A percentile compares a stretch with the other conserved stretches of the same genome.
These are phyloP conservation scores for Candida pseudoviswanathii DNA, from an alignment of 1,139 yeast genomes.

Conservation along the genomic window DNA sequence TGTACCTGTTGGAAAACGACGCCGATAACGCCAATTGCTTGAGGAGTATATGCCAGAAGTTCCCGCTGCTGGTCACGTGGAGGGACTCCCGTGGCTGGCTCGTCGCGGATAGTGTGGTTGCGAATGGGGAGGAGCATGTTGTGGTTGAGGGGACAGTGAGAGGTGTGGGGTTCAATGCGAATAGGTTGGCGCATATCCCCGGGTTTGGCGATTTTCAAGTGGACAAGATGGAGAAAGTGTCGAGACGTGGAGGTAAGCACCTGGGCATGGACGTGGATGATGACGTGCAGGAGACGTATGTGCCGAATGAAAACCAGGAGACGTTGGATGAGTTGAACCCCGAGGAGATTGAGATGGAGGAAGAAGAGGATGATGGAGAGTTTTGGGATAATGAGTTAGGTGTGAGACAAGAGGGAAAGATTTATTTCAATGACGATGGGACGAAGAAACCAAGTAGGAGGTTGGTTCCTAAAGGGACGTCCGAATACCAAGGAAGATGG, in stretches of 20 bases:
- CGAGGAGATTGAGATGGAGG: slow-evolving; percentile 57
- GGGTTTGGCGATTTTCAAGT: slow-evolving; percentile 90
- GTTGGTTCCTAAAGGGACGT: slow-evolving; percentile 82
- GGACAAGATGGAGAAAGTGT: slow-evolving; percentile 59
- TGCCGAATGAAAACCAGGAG: slow-evolving; percentile 62
- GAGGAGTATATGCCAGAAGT: slow-evolving; percentile 78
- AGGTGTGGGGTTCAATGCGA: slow-evolving; percentile 79
- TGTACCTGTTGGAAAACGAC: slow-evolving; percentile 67
- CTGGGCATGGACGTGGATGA: slow-evolving; percentile 22
- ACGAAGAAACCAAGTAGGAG: slow-evolving; percentile 31
- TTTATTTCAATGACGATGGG: slow-evolving; percentile 52
- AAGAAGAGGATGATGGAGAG: slow-evolving; percentile 28
- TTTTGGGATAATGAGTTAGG: slow-evolving; percentile 33
- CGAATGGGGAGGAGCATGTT: slow-evolving; percentile 31
- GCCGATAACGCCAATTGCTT: slow-evolving; percentile 73
- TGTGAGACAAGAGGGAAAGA: slow-evolving; percentile 72
- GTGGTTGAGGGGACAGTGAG: slow-evolving; percentile 82
- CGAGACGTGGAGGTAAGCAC: slow-evolving; percentile 20
- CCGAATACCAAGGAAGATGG: slow-evolving; percentile 96
- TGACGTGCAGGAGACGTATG: slow-evolving; percentile 29
- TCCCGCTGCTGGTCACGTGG: slow-evolving; percentile 87
- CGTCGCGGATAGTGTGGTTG: slow-evolving; percentile 60
- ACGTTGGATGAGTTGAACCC: slow-evolving; percentile 68
- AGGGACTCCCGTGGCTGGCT: slow-evolving; percentile 89
- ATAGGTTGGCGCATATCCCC: slow-evolving; percentile 81